Evolutionary conservation across 2,329 filamentous ascomycete genomes (phyloP), one percentile per base, ranked within the genome.

Genomic region (Aureobasidium melanogenum): DNA sequence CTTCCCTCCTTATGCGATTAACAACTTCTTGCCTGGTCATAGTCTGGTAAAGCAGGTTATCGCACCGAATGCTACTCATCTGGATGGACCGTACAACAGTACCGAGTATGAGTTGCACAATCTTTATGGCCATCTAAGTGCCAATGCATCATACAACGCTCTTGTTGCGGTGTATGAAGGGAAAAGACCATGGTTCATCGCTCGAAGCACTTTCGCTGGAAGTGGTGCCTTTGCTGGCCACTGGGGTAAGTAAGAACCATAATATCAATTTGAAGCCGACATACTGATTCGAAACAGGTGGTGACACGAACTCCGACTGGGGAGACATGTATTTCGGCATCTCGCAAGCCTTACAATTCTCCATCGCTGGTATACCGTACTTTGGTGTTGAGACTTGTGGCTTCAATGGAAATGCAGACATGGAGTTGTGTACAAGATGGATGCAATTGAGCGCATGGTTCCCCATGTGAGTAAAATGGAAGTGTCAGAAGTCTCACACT

Each of bases 41-140:
- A 62, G 63, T 41, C 58, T 68, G n/a, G 26, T 64, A 9, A 67
- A 66, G 47, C 58, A 65, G 34, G 63, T 56, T 1, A 64, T 68
- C 17, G 48, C 64, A 22, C 66, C 64, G 4, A 66, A 66, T 22
- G 66, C 67, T 6, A 68, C 66, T 12, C 67, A 68, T 51, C 61
- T 64, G 19, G 65, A 68, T 43, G 64, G 62, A 12, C 64, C 59
- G n/a, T 65, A 65, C 58, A 68, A 67, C 38, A 64, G 51, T 12
- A 68, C 66, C 2, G 67, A 68, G 38, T 68, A 68, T 44, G 66
- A 67, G 47, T 19, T 67, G 34, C 66, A 68, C 39, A 67, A 68
- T 28, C 38, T 68, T n/a, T 67, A 63, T 44, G 66, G 66, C 28
- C 65, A 66, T 44, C 51, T 54, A 3, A 66, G 61, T 38, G 58